Percentiles rank a stretch among this genome's conserved stretches.
These are phyloP conservation scores for Xerocomus cyaneibrunnescens DNA, from an alignment of 1,284 basidiomycete genomes.

Conservation along the genomic window DNA sequence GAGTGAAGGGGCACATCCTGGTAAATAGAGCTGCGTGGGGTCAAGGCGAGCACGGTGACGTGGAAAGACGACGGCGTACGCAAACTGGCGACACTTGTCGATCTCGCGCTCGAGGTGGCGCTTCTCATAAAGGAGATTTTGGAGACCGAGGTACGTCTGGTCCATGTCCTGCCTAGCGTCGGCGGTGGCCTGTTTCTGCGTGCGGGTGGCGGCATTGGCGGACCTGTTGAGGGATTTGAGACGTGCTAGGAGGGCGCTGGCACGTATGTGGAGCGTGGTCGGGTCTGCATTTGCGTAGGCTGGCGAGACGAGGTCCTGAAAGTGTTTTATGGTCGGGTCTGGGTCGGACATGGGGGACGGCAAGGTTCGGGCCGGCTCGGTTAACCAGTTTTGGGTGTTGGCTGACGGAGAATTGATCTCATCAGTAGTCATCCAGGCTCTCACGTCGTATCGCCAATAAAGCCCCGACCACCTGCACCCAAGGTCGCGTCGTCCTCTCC, in stretches of 20 bases:
- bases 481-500: neutral
- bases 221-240: conserved; percentile 73
- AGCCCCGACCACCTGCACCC: conserved; percentile 7
- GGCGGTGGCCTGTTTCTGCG: conserved; percentile 69
- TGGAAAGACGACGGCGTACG: conserved; percentile 47
- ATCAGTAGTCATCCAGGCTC: conserved; percentile 17
- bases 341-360: conserved; percentile 24
- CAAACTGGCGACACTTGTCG: conserved; percentile 83
- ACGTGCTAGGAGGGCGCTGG: conserved; percentile 69
- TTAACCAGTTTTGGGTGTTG: neutral
- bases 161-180: conserved; percentile 79
- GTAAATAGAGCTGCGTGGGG: conserved; percentile 63
- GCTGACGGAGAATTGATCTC: conserved; percentile 19
- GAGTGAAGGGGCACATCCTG: conserved; percentile 74
- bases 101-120: conserved; percentile 82
- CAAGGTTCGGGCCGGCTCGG: conserved; percentile 14
- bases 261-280: conserved; percentile 55
- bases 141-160: conserved; percentile 75
- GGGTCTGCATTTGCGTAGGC: conserved; percentile 48
- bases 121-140: conserved; percentile 81
- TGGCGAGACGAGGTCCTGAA: conserved; percentile 60
- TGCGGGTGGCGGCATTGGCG: conserved; percentile 66
- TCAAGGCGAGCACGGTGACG: neutral
- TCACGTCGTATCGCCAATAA: conserved; percentile 32
- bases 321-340: conserved; percentile 56